Evolutionary conservation across 108 stramenopile species (phyloP), one percentile per base, ranked within the genome.

Genomic region (Licmophora abbreviata): DNA sequence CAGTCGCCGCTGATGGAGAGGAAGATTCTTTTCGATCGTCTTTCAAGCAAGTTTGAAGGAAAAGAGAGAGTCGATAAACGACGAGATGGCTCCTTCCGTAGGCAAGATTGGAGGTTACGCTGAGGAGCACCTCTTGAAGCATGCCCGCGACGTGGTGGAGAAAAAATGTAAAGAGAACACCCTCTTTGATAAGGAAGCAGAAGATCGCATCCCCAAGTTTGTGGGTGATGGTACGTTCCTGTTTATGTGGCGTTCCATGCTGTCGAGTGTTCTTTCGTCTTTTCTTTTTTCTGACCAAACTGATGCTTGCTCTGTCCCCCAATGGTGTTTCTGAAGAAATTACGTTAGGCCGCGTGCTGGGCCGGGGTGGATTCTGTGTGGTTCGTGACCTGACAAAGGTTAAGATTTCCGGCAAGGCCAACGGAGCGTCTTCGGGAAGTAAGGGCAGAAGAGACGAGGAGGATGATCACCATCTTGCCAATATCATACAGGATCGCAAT

Each of bases 321-420:
- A 14, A 29, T 43, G 2, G 15, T 46, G 29, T 56, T 11, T 21
- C 29, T 20, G 36, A 34, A 83, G 89, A 92, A 63, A 51, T 87
- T 10, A 56, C 44, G 23, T 40, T 85, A 11, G 89, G 89, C n/a
- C 54, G 52, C 58, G 81, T 85, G 3, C 58, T 92, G 25, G 89
- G 89, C 12, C 52, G 77, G 4, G 89, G 89, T 27, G 89, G 89
- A 36, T 92, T 92, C 53, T 85, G 85, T 56, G 63, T 80, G 6
- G 85, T 87, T 3, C 79, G 56, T 43, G 89, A 92, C 50, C 61
- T 92, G 15, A 52, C 48, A 7, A 51, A 66, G 49, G 69, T 79
- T 45, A 57, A 50, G 23, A 41, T 72, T 6, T 43, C 38, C 8
- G 25, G 47, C 8, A 29, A 0, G 26, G 18, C 35, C 29, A 40